These are phyloP conservation scores for Ustanciosporium gigantosporum DNA, from an alignment of 1,284 basidiomycete species.

Conservation along the genomic window DNA sequence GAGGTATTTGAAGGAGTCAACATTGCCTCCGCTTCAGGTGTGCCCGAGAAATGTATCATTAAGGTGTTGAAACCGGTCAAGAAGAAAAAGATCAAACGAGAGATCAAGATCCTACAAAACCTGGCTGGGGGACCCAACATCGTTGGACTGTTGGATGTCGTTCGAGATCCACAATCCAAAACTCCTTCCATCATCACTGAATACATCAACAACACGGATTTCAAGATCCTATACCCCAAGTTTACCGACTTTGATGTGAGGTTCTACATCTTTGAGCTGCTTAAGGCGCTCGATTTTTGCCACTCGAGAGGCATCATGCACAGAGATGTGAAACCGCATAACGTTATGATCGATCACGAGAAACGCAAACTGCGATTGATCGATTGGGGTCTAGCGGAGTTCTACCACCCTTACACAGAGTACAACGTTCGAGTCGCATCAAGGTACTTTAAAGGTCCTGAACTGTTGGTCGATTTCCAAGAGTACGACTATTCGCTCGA, in stretches of 20 bases:
- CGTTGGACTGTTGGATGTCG: constrained; percentile 86
- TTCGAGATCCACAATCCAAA: constrained; percentile 85
- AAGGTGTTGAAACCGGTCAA: constrained; percentile 99
- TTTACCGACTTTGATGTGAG: constrained; percentile 94
- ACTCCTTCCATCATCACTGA: constrained; percentile 98
- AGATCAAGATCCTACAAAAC: constrained; percentile 98
- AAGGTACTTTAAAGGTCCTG: constrained; percentile 97
- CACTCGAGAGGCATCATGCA: constrained; percentile 99
- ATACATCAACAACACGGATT: constrained; percentile 97
- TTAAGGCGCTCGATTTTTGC: constrained; percentile 97
- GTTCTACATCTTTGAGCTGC: constrained; percentile 93
- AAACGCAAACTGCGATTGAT: constrained; percentile 91
- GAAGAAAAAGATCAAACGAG: constrained; percentile 99
- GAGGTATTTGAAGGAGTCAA: constrained; percentile 93
- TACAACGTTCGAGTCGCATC: constrained; percentile 98
- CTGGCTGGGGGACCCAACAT: constrained; percentile 90
- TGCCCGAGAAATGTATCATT: constrained; percentile 89
- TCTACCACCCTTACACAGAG: constrained; percentile 95
- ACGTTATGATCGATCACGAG: constrained; percentile 99
- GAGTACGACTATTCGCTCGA: constrained; percentile 88
- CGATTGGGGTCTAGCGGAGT: constrained; percentile 98
- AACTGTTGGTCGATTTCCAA: constrained; percentile 95
- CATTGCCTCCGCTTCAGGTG: constrained; percentile 72
- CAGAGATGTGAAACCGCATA: constrained; percentile 97
- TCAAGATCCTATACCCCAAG: constrained; percentile 93